phyloP scores from a whole-genome alignment of 2,329 filamentous ascomycete species.

The Polychaeton citri region DNA sequence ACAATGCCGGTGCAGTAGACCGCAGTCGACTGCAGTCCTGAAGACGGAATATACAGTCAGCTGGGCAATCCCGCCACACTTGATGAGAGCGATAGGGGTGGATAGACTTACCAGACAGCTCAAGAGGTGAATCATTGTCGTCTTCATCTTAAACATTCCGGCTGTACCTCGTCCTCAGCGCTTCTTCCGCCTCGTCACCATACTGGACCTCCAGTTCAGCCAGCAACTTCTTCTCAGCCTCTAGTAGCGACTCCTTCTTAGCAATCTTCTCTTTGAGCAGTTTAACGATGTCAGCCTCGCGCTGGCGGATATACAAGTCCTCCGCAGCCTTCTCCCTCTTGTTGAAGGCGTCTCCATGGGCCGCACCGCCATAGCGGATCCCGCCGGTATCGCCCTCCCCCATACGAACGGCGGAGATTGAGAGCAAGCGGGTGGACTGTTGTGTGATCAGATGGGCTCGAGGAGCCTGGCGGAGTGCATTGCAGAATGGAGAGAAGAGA shows the following conservation, averaged over 20 bases:
- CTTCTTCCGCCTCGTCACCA: background rate
- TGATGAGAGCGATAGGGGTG: no score
- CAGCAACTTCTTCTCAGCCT: constrained; percentile 6
- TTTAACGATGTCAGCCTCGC: constrained; percentile 68
- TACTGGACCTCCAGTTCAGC: constrained; percentile 4
- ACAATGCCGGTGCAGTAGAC: no score
- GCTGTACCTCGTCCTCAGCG: background rate
- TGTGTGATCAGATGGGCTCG: no score
- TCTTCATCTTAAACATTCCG: background rate
- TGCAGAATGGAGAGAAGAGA: no score
- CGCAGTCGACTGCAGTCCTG: no score
- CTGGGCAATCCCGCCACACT: no score
- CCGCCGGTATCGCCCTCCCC: constrained; percentile 23
- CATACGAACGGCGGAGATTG: constrained; percentile 10
- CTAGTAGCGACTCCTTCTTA: constrained; percentile 47
- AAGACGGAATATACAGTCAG: no score
- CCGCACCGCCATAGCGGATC: constrained; percentile 20
- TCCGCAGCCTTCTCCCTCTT: constrained; percentile 74
- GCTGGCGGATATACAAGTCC: constrained; percentile 65
- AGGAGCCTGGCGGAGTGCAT: no score
- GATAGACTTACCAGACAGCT: no score
- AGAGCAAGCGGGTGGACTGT: background rate
- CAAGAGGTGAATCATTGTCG: no score
- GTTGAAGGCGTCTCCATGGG: constrained; percentile 59
- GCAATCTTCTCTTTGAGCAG: constrained; percentile 52